These are phyloP conservation scores for Arthrobotrys sinensis DNA, from an alignment of 2,329 filamentous ascomycete species.

Conservation along the genomic window DNA sequence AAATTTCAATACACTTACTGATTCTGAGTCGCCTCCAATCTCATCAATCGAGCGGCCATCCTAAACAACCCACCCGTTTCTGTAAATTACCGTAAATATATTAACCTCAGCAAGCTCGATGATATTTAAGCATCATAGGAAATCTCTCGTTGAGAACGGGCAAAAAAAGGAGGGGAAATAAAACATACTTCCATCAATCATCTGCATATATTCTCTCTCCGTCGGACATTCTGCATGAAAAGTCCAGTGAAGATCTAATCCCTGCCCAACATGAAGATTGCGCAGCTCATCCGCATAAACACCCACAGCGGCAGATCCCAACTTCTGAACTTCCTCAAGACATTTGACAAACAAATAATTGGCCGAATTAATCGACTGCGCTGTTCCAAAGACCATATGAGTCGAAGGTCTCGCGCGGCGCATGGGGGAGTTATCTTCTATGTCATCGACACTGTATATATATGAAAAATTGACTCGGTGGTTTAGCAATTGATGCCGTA, in stretches of 20 bases:
- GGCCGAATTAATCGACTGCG: constrained; percentile 33
- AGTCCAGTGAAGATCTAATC: constrained; percentile 38
- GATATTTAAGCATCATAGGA: too few relatives aligned
- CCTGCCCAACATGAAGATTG: constrained; percentile 41
- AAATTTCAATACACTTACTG: not conserved
- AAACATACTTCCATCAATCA: constrained; percentile 42
- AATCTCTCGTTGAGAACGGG: too few relatives aligned
- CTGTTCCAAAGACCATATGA: constrained; percentile 32
- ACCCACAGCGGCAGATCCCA: not conserved
- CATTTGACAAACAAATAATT: constrained; percentile 29
- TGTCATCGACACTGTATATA: constrained; percentile 27
- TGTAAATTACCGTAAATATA: not conserved
- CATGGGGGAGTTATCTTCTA: constrained; percentile 25
- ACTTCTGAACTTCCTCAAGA: constrained; percentile 11
- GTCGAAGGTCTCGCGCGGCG: constrained; percentile 25
- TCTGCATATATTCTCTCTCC: constrained; percentile 34
- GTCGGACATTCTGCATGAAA: constrained; percentile 21
- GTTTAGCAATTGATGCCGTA: not conserved
- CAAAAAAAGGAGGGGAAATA: not conserved
- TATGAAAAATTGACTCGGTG: not conserved
- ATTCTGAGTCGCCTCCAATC: constrained; percentile 23
- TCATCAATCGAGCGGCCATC: constrained; percentile 39
- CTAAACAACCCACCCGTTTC: constrained; percentile 43
- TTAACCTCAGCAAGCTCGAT: not conserved
- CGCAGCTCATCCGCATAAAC: constrained; percentile 29